A percentile compares a stretch with the other conserved stretches of the same genome.
phyloP scores from a whole-genome alignment of 2,329 filamentous ascomycete genomes.

The Alternaria novae-zelandiae region DNA sequence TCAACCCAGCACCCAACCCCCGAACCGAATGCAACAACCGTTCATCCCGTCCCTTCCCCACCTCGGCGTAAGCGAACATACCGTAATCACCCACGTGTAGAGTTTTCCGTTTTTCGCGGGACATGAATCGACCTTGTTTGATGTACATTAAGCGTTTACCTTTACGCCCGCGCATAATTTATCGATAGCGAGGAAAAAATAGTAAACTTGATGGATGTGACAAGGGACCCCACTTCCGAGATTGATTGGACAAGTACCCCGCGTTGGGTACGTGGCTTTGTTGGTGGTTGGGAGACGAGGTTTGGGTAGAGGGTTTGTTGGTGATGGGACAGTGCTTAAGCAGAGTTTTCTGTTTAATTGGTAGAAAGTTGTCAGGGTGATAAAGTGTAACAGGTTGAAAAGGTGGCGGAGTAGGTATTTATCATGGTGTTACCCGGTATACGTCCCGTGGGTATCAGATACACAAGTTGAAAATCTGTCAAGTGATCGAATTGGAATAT shows the following conservation, averaged over 20 bases:
- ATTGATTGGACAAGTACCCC: not conserved
- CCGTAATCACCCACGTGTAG: not conserved
- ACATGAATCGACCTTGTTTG: constrained; percentile 1
- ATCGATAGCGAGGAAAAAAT: not conserved
- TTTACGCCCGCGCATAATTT: not conserved
- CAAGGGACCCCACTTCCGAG: not conserved
- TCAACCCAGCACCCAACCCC: not conserved
- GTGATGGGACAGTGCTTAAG: not conserved
- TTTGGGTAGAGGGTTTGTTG: not conserved
- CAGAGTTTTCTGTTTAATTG: not conserved
- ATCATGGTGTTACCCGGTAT: not conserved
- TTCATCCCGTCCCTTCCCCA: not conserved
- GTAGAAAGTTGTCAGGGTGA: not conserved
- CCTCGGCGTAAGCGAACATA: not conserved
- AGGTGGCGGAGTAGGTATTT: not conserved
- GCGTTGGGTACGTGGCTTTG: not conserved
- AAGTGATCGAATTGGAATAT: not conserved
- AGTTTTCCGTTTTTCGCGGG: not conserved
- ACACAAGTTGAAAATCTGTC: not conserved
- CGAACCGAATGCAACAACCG: not conserved
- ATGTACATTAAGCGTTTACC: not conserved
- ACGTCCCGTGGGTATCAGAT: not conserved
- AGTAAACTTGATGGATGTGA: not conserved
- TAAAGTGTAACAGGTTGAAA: not conserved
- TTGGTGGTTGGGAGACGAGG: not conserved